Conservation (phyloP, 1,284 basidiomycete species). For the Acaromyces ingoldii region DNA sequence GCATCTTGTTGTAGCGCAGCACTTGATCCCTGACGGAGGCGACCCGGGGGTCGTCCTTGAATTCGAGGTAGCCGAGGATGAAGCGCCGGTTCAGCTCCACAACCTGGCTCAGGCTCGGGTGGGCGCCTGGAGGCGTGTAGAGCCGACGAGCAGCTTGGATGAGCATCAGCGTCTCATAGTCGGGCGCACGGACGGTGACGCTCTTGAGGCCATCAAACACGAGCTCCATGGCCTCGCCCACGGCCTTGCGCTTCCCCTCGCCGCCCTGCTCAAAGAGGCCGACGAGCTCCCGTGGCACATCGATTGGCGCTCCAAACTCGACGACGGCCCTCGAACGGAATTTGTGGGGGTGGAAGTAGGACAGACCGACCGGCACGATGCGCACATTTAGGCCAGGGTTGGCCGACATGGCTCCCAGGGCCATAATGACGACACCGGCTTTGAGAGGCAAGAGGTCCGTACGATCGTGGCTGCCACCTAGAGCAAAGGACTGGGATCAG, state of each 20-base stretch:
- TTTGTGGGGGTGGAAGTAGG: slow-evolving; percentile 52
- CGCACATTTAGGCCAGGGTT: slow-evolving; percentile 44
- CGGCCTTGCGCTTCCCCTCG: slow-evolving; percentile 80
- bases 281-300: slow-evolving; percentile 78
- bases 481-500: neutral
- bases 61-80: slow-evolving; percentile 83
- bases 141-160: slow-evolving; percentile 92
- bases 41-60: slow-evolving; percentile 88
- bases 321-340: slow-evolving; percentile 63
- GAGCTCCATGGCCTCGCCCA: slow-evolving; percentile 80
- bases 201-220: slow-evolving; percentile 96
- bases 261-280: slow-evolving; percentile 89
- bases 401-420: slow-evolving; percentile 51
- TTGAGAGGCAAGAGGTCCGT: slow-evolving; percentile 50
- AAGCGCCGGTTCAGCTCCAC: slow-evolving; percentile 94
- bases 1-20: slow-evolving; percentile 84
- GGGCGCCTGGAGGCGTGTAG: slow-evolving; percentile 90
- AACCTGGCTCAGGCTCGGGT: slow-evolving; percentile 88
- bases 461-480: slow-evolving; percentile 47
- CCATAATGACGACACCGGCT: slow-evolving; percentile 52
- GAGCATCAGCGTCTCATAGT: slow-evolving; percentile 96
- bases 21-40: slow-evolving; percentile 76
- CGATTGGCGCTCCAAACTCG: slow-evolving; percentile 88
- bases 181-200: slow-evolving; percentile 90
- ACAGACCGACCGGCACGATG: slow-evolving; percentile 50